Conservation (phyloP, 331 rosid species). For the Dryas integrifolia region DNA sequence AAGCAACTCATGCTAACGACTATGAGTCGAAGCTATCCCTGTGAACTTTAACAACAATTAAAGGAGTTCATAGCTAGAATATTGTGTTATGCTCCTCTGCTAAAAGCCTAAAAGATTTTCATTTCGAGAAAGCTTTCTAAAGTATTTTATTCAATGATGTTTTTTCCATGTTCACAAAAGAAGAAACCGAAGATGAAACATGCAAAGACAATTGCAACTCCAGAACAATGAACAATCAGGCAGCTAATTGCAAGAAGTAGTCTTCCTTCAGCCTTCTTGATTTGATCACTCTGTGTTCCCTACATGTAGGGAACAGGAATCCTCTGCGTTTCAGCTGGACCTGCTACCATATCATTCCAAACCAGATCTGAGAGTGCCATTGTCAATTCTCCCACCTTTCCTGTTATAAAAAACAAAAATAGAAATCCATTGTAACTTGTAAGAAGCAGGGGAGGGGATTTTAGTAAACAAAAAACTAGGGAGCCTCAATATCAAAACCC, state of each 20-base stretch:
- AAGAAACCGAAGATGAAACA: slow-evolving; percentile 2
- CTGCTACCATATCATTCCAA: slow-evolving; percentile 83
- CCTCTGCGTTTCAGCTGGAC: slow-evolving; percentile 54
- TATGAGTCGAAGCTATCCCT: no score
- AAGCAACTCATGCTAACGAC: no score
- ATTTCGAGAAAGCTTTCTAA: slow-evolving; percentile 17
- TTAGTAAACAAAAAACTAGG: not conserved
- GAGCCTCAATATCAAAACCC: not conserved
- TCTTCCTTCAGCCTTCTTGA: slow-evolving; percentile 16
- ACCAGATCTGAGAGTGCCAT: slow-evolving; percentile 71
- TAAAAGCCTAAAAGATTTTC: not conserved
- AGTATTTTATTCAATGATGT: slow-evolving; percentile 17
- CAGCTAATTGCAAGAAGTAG: slow-evolving; percentile 21
- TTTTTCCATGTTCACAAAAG: slow-evolving; percentile 23
- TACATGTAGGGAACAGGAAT: slow-evolving; percentile 45
- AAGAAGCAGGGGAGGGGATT: not conserved
- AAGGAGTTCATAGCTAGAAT: no score
- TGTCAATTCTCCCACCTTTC: slow-evolving; percentile 75
- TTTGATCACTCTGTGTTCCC: slow-evolving; percentile 14
- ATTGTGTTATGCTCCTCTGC: not conserved
- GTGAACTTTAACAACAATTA: no score
- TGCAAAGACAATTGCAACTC: slow-evolving; percentile 1
- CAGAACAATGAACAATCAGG: slow-evolving; percentile 11
- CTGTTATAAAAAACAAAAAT: slow-evolving; percentile 35
- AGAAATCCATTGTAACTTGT: not conserved